Base-by-base conservation (phyloP, 305 asterid genomes). In the Fraxinus platypoda region DNA sequence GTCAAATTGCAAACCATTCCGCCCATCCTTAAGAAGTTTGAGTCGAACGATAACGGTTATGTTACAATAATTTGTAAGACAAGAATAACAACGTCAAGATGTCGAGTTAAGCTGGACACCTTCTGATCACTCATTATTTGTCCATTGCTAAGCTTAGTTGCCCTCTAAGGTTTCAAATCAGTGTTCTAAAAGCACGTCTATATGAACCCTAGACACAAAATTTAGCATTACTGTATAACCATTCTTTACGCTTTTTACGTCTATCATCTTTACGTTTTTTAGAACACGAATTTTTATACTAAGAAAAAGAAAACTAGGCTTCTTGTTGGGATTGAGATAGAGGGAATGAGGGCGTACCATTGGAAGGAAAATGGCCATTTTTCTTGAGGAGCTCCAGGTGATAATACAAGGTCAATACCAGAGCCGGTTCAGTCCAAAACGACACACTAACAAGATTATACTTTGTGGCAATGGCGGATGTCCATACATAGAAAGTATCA, bases 401-500 rank as follows among this genome's bases (percentile, higher is more conserved):
- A 79, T 93, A 93, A 81, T 93, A 91, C 73, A 93, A 30, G 4
- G 92, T 85, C 79, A 91, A 81, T 62, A 89, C 95, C 75, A 93
- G 78, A 28, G 94, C 94, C 25, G 97, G 95, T 54, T 93, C 95
- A 76, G 95, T 91, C 95, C 94, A 93, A 25, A 93, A 89, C 1
- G 95, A 93, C n/a, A 91, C 95, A 80, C 81, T 81, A 0, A 90
- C 91, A 74, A 93, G 80, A 73, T 87, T 84, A 54, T 88, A 82
- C 81, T 89, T 93, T 43, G 70, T 83, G 23, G 97, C 95, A 70
- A 91, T 81, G 68, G 80, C 88, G 30, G 92, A 87, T 3, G 89
- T 86, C 95, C 95, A 93, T 0, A 90, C 92, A 72, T 83, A 91
- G 76, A 93, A 93, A 6, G 95, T 93, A 74, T 93, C 95, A 6